These are phyloP conservation scores for Globisporangium cederbergense DNA, from an alignment of 352 stramenopile genomes.

Conservation along the genomic window DNA sequence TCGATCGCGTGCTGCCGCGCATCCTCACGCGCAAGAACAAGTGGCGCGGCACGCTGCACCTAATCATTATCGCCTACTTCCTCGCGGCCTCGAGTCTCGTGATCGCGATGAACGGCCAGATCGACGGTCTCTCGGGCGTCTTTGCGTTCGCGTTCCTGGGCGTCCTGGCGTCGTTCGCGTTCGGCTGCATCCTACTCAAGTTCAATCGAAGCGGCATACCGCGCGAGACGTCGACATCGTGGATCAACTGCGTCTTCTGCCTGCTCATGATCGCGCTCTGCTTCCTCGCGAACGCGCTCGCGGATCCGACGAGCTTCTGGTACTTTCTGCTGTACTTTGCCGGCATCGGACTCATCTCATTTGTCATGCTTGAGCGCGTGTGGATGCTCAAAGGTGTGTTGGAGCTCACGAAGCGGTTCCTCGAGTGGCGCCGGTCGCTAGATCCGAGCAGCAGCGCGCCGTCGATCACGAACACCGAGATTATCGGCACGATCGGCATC, in stretches of 20 bases:
- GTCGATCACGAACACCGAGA: slow-evolving; percentile 14
- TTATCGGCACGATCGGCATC: slow-evolving; percentile 52
- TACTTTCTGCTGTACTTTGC: slow-evolving; percentile 67
- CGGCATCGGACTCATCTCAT: slow-evolving; percentile 39
- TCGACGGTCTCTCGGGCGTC: slow-evolving; percentile 57
- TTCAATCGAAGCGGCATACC: slow-evolving; percentile 75
- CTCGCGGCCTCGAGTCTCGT: slow-evolving; percentile 44
- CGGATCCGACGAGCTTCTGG: slow-evolving; percentile 33
- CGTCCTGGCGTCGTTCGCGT: slow-evolving; percentile 67
- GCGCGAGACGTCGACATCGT: slow-evolving; percentile 60
- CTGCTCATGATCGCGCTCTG: slow-evolving; percentile 43
- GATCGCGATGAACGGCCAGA: slow-evolving; percentile 49
- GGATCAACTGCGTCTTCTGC: slow-evolving; percentile 51
- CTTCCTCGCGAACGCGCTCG: slow-evolving; percentile 50
- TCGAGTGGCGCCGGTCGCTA: slow-evolving; percentile 10
- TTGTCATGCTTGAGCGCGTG: slow-evolving; percentile 68
- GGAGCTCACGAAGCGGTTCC: slow-evolving; percentile 39
- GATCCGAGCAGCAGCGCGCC: slow-evolving; percentile 3
- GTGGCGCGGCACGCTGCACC: slow-evolving; percentile 53
- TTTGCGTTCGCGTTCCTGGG: slow-evolving; percentile 77
- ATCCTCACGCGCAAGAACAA: slow-evolving; percentile 40
- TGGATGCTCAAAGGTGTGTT: slow-evolving; percentile 46
- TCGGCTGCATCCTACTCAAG: slow-evolving; percentile 73
- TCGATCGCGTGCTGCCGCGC: slow-evolving; percentile 42
- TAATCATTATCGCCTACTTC: slow-evolving; percentile 62